Evolutionary conservation across 2,329 filamentous ascomycete species (phyloP), one percentile per base, ranked within the genome.

Genomic region (Hortaea werneckii): DNA sequence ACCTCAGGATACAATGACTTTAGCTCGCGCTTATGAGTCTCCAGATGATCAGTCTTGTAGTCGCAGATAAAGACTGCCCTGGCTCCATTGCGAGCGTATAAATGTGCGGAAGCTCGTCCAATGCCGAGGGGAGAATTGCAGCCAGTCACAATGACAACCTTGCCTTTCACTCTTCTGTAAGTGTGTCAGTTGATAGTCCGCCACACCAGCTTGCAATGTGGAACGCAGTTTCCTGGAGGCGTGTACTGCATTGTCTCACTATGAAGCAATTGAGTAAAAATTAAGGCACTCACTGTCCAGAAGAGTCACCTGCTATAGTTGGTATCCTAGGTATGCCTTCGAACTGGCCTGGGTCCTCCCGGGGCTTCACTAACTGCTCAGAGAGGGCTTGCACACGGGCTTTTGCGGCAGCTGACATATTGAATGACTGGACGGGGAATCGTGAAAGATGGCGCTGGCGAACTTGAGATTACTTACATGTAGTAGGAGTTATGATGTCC

Each of bases 21-120:
- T 48, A 95, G 76, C 65, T 95, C 87, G 37, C 77, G 74, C 68
- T 83, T 82, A 71, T 95, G 87, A 2, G 77, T 61, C 37, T 61
- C 63, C 38, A 76, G 67, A 47, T 73, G 59, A n/a, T 73, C 69
- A 57, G 73, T 74, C 58, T 77, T 76, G 66, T 75, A 86, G 68
- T 96, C 90, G 70, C 88, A 95, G 50, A 96, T 74, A 68, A 90
- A 95, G 58, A 96, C 70, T 28, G 89, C 90, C 56, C 75, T 78
- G 47, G 87, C 86, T 56, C 87, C 87, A 66, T 90, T 87, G 62
- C 83, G 80, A 45, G 90, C 90, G 65, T 85, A 95, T 64, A 90
- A 87, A 66, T 94, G 86, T 20, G 87, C 88, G 29, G 83, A 80
- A 41, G 90, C 90, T 37, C 90, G 83, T 44, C 90, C 90, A 59